Base-by-base conservation (phyloP, 192 early-diverging fungal genomes). In the Diversispora eburnea region DNA sequence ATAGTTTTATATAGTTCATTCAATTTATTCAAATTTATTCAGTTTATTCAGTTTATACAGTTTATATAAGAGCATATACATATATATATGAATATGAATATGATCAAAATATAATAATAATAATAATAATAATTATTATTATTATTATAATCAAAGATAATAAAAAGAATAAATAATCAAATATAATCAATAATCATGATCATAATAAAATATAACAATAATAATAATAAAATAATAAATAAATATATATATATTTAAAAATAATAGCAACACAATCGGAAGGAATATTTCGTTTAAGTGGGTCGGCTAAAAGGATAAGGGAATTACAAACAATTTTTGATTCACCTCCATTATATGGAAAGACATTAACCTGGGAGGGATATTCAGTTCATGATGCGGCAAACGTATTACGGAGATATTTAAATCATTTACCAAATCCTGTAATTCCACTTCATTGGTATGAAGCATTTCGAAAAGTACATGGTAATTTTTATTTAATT, bases 321-420 rank as follows among this genome's bases (percentile, higher is more conserved):
- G 77, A 84, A 75, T 79, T 93, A 49, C 88, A 93, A 74, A 75
- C 83, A 45, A 77, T 83, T 48, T 93, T 93, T 77, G 89, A 91
- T 79, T 79, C 80, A 7, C 79, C 84, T 33, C 85, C 86, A 4
- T 75, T 76, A 12, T 93, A 91, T 68, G 91, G 91, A 3, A 83
- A 86, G 12, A 77, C 83, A 61, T 66, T 86, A 15, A 82, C 85
- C 51, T 92, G 89, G 89, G 62, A 79, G 49, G 84, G 84, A 22
- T 93, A 88, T 77, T 89, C 89, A 2, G 84, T 91, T 15, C 92
- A 93, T 77, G 92, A 93, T 76, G 88, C 88, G n/a, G 91, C 90
- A 13, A 92, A 88, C 49, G 79, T 93, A 47, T 79, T 92, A 65
- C 86, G 90, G 5, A 81, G 90, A 48, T 93, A 89, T 75, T 76